These are phyloP conservation scores for Hippophae gyantsensis DNA, from an alignment of 306 rosid genomes.

Conservation along the genomic window DNA sequence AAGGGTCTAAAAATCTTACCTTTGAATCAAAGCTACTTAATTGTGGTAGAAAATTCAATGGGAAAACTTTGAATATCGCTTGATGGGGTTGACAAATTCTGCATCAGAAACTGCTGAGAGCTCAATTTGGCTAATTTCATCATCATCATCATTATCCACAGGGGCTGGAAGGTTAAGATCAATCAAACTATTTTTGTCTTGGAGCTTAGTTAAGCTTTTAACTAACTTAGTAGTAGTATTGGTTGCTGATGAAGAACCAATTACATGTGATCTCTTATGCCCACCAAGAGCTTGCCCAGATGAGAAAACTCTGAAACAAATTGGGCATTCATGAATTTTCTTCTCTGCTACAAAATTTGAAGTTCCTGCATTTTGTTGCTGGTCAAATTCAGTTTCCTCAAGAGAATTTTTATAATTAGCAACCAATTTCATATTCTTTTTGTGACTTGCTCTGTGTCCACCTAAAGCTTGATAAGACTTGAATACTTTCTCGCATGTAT, in stretches of 20 bases:
- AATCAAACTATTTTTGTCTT: slow-evolving; percentile 30
- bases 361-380: slow-evolving; percentile 18
- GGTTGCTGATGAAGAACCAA: slow-evolving; percentile 19
- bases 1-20: slow-evolving; percentile 40
- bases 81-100: slow-evolving; percentile 44
- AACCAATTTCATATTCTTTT: slow-evolving; percentile 41
- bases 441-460: slow-evolving; percentile 94
- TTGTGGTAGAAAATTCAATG: slow-evolving; percentile 8
- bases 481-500: slow-evolving; percentile 70
- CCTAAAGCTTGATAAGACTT: slow-evolving; percentile 89
- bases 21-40: slow-evolving; percentile 19
- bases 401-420: neutral
- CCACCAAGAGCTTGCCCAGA: slow-evolving; percentile 98
- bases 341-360: slow-evolving; percentile 22
- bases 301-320: slow-evolving; percentile 71
- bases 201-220: slow-evolving; percentile 18
- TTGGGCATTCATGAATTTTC: slow-evolving; percentile 67
- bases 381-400: slow-evolving; percentile 10
- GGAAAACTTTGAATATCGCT: slow-evolving; percentile 14
- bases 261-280: slow-evolving; percentile 85
- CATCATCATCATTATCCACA: slow-evolving; percentile 48
- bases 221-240: neutral
- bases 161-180: slow-evolving; percentile 98
- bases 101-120: slow-evolving; percentile 78
- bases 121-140: slow-evolving; percentile 55